Evolutionary conservation across 306 rosid genomes (phyloP), one percentile per base, ranked within the genome.

Genomic region (Vigna reflexopilosa): DNA sequence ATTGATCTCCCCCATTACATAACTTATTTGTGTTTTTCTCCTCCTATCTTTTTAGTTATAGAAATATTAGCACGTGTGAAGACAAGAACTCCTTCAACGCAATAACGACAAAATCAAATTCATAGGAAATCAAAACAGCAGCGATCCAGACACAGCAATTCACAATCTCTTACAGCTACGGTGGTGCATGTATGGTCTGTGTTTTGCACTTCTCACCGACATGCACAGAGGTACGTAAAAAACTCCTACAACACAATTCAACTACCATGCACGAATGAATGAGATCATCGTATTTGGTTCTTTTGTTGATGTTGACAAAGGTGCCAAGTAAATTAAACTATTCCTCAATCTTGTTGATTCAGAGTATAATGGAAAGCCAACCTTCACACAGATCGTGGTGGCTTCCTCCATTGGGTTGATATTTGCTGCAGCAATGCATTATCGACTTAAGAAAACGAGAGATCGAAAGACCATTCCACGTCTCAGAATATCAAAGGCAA

Each of bases 391-490:
- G 79, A 87, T 94, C 83, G 6, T 88, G 4, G 82, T 83, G 66
- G 92, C 90, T 17, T 90, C 95, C 24, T 88, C 87, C 17, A 78
- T 94, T 45, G 97, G 97, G 76, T 58, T 92, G 88, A 54, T 89
- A 72, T 69, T 89, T 36, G 94, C 89, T 5, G 89, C 83, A 0
- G 92, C 87, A 30, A 59, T 94, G 87, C 93, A 83, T 78, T 88
- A 78, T 80, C 93, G 81, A 7, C 19, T 90, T 10, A 87, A 81
- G 38, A 84, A 56, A 57, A 66, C 64, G 5, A 83, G 86, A 67
- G 83, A 83, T 88, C 81, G 81, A 48, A 92, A 80, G 90, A 83
- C 92, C 77, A 84, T 83, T 1, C 98, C 98, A 10, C 88, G 85
- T 65, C 36, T 88, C 13, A 92, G 83, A 72, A 70, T 83, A 7